A percentile compares a stretch with the other conserved stretches of the same genome.
phyloP scores from a whole-genome alignment of 2,329 filamentous ascomycete genomes.

The Scytalidium sp. region DNA sequence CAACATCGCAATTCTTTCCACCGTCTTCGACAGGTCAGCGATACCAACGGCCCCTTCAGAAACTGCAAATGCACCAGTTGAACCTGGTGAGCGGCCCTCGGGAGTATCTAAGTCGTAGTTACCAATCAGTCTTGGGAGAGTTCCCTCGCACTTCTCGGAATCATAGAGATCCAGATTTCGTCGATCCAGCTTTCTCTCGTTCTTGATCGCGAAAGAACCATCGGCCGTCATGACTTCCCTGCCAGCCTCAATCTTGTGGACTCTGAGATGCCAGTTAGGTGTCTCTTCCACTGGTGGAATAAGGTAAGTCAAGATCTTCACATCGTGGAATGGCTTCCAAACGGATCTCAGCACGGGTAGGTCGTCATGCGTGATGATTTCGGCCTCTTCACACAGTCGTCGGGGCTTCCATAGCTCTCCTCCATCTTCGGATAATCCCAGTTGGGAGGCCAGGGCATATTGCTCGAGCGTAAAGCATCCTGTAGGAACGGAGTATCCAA shows the following conservation, averaged over 20 bases:
- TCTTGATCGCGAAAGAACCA: slow-evolving; percentile 69
- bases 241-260: slow-evolving; percentile 58
- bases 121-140: slow-evolving; percentile 52
- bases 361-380: slow-evolving; percentile 53
- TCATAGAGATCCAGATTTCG: slow-evolving; percentile 51
- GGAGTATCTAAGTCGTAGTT: slow-evolving; percentile 57
- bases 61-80: slow-evolving; percentile 52
- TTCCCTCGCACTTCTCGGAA: slow-evolving; percentile 43
- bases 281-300: slow-evolving; percentile 55
- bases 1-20: slow-evolving; percentile 51
- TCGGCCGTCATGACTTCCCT: slow-evolving; percentile 69
- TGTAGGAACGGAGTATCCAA: slow-evolving; percentile 74
- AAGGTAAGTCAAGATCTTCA: slow-evolving; percentile 62
- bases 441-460: slow-evolving; percentile 70
- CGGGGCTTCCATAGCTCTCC: slow-evolving; percentile 78
- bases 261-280: slow-evolving; percentile 69
- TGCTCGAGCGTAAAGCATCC: slow-evolving; percentile 75
- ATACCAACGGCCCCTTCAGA: slow-evolving; percentile 55
- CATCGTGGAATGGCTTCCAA: slow-evolving; percentile 71
- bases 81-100: slow-evolving; percentile 49
- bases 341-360: slow-evolving; percentile 61
- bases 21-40: slow-evolving; percentile 42
- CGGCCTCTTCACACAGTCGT: slow-evolving; percentile 62
- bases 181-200: slow-evolving; percentile 44
- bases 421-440: slow-evolving; percentile 73